A percentile compares a stretch with the other conserved stretches of the same genome.
phyloP scores from a whole-genome alignment of 2,329 filamentous ascomycete species.

The Zymoseptoria passerinii region DNA sequence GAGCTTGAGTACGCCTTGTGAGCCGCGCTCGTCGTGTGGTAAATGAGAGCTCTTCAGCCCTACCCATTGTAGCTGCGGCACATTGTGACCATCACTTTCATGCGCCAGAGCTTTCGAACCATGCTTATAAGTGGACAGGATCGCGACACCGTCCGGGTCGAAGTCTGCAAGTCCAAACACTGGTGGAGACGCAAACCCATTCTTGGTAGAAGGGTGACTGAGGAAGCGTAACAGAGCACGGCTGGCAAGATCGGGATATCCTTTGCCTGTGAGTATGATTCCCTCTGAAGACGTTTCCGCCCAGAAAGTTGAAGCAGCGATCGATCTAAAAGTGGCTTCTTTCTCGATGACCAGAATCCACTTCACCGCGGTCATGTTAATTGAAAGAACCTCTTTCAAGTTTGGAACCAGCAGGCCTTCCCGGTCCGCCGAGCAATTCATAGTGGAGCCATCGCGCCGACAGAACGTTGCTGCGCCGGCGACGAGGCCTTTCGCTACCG shows the following conservation, averaged over 20 bases:
- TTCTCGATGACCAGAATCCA: conserved; percentile 75
- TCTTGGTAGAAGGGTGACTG: conserved; percentile 37
- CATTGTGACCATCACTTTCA: conserved; percentile 43
- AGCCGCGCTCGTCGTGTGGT: conserved; percentile 19
- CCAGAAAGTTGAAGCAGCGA: conserved; percentile 53
- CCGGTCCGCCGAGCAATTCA: conserved; percentile 34
- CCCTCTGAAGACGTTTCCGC: conserved; percentile 45
- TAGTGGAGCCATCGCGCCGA: conserved; percentile 38
- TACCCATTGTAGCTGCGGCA: conserved; percentile 54
- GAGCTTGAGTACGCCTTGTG: conserved; percentile 43
- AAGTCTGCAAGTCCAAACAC: conserved; percentile 62
- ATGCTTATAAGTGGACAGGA: conserved; percentile 64
- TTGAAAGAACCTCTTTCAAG: conserved; percentile 39
- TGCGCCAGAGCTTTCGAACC: conserved; percentile 57
- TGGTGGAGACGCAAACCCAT: conserved; percentile 38
- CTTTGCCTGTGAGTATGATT: conserved; percentile 68
- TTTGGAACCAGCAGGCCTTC: conserved; percentile 56
- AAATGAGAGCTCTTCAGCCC: conserved; percentile 44
- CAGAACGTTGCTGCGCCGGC: conserved; percentile 49
- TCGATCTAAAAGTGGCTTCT: conserved; percentile 69
- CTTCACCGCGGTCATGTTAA: conserved; percentile 44
- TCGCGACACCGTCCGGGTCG: conserved; percentile 68
- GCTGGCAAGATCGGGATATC: conserved; percentile 69
- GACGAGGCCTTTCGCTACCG: conserved; percentile 64
- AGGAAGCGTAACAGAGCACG: conserved; percentile 55